Conservation (phyloP, 2,329 filamentous ascomycete species). For the Alternaria sp. region DNA sequence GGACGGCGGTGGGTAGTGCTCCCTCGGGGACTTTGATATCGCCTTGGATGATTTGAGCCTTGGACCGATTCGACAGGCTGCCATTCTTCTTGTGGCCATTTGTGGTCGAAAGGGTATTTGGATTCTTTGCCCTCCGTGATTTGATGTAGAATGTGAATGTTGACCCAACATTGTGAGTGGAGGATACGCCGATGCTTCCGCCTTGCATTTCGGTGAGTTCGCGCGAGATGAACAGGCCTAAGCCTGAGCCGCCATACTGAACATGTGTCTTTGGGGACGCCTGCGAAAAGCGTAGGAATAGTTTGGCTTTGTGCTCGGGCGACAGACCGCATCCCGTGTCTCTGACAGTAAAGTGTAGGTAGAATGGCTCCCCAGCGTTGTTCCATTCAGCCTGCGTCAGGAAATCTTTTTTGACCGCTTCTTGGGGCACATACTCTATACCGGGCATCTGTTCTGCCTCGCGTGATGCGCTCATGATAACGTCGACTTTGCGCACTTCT, state of each 20-base stretch:
- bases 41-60: neutral
- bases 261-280: slow-evolving; percentile 33
- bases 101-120: neutral
- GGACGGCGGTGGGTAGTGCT: neutral
- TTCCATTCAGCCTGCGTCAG: slow-evolving; percentile 2
- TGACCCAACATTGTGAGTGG: slow-evolving; percentile 24
- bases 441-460: neutral
- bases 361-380: slow-evolving; percentile 9
- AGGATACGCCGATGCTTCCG: slow-evolving; percentile 31
- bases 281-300: slow-evolving; percentile 36
- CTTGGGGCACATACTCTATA: slow-evolving; percentile 11
- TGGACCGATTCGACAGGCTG: neutral
- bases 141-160: slow-evolving; percentile 37
- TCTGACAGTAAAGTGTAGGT: slow-evolving; percentile 11
- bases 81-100: neutral
- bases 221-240: slow-evolving; percentile 33
- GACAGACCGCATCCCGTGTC: slow-evolving; percentile 15
- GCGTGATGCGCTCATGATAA: slow-evolving; percentile 9
- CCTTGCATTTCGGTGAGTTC: slow-evolving; percentile 36
- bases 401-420: slow-evolving; percentile 1
- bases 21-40: neutral
- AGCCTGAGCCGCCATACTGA: slow-evolving; percentile 29
- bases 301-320: slow-evolving; percentile 9
- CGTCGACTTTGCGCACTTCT: slow-evolving; percentile 6
- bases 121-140: slow-evolving; percentile 2